Conservation (phyloP, 2,329 filamentous ascomycete species). For the Hypoxylon sp. region DNA sequence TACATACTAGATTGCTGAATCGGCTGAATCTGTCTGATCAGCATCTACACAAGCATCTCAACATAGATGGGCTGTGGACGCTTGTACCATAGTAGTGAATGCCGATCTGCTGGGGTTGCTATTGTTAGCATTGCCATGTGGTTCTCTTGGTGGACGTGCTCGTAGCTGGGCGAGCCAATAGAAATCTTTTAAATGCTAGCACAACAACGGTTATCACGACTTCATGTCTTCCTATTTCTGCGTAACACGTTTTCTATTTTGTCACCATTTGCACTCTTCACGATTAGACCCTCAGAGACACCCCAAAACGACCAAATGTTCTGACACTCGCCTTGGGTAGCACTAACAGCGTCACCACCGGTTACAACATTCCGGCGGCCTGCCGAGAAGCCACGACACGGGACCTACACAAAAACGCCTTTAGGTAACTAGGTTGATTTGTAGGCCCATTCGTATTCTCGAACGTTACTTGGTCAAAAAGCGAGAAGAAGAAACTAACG, state of each 20-base stretch:
- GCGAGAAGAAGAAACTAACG: neutral
- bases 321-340: neutral
- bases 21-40: slow-evolving; percentile 7
- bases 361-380: neutral
- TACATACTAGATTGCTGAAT: neutral
- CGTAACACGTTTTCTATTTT: slow-evolving; percentile 5
- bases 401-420: neutral
- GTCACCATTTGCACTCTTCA: neutral
- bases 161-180: slow-evolving; percentile 3
- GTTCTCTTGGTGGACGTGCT: slow-evolving; percentile 4
- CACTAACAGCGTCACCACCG: neutral
- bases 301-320: neutral
- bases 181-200: neutral
- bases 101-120: slow-evolving; percentile 12
- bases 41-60: slow-evolving; percentile 6
- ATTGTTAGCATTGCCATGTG: slow-evolving; percentile 16
- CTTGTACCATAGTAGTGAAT: neutral
- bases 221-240: slow-evolving; percentile 16
- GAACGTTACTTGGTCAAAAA: neutral
- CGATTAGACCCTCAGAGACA: neutral
- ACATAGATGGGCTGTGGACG: neutral
- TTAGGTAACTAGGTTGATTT: neutral
- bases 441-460: neutral
- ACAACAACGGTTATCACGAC: slow-evolving; percentile 21
- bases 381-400: neutral